Percentiles rank a stretch among this genome's conserved stretches.
phyloP scores from a whole-genome alignment of 495 filamentous ascomycete species.

The Penicillium herquei region DNA sequence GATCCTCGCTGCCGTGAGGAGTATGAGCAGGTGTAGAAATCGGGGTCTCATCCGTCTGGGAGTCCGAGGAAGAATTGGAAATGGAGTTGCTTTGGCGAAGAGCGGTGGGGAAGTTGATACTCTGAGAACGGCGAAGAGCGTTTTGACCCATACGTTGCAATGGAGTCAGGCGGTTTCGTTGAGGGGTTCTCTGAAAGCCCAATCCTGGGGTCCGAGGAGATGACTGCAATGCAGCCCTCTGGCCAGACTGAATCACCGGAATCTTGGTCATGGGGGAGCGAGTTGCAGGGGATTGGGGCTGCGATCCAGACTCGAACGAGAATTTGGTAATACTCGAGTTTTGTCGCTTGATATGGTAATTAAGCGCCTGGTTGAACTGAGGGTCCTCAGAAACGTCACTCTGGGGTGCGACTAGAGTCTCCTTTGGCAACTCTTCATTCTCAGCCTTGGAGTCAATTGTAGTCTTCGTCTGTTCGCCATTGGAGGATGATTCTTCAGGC shows the following conservation, averaged over 20 bases:
- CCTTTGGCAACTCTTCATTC: neutral
- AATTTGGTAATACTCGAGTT: slow-evolving; percentile 37
- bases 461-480: neutral
- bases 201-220: slow-evolving; percentile 11
- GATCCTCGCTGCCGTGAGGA: slow-evolving; percentile 70
- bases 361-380: slow-evolving; percentile 32
- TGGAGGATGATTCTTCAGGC: neutral
- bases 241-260: slow-evolving; percentile 13
- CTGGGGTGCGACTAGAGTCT: neutral
- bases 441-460: neutral
- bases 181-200: slow-evolving; percentile 12
- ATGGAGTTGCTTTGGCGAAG: slow-evolving; percentile 4
- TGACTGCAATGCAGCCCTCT: neutral
- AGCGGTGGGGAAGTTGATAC: slow-evolving; percentile 29
- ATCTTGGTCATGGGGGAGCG: slow-evolving; percentile 8
- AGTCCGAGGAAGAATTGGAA: neutral
- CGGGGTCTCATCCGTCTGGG: slow-evolving; percentile 8
- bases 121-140: slow-evolving; percentile 44
- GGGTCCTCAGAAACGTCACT: slow-evolving; percentile 11
- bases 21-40: neutral
- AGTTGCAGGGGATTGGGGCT: neutral
- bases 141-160: slow-evolving; percentile 48
- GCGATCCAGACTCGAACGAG: slow-evolving; percentile 23
- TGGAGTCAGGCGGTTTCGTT: slow-evolving; percentile 40
- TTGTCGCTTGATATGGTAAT: slow-evolving; percentile 37